Base-by-base conservation (phyloP, 2,329 filamentous ascomycete species). In the Chalaropsis ovoidea region DNA sequence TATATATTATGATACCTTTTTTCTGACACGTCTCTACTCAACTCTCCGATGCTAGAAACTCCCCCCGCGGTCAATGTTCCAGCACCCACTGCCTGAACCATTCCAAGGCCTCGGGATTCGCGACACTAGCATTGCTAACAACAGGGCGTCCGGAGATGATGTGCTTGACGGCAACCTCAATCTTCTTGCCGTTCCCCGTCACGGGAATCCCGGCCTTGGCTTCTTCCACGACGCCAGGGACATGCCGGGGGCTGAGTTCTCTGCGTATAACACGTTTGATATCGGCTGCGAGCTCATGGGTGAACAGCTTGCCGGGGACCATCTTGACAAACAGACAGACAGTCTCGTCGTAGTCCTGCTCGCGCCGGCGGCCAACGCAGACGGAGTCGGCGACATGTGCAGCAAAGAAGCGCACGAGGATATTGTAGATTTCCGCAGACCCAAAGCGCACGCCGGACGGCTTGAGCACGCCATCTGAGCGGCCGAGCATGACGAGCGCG, bases 121-220 rank as follows among this genome's bases (percentile, higher is more conserved):
- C 90, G n/a, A 97, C 92, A 72, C 90, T 95, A 0, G 92, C 91
- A 61, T 90, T 91, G 0, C 90, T 94, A 78, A 91, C 92, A 69
- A 96, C 85, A 63, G 89, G 84, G 75, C 92, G 78, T 0, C 92
- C 93, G 35, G 90, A 95, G 1, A 99, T 77, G 56, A 97, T 96
- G 76, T 96, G 92, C 79, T 97, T 97, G 5, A 97, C 93, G 0
- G 90, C 90, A 61, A 95, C 91, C 75, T 99, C 93, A 67, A 99
- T 90, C 76, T 97, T 99, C 79, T 99, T 99, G 64, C 93, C 93
- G 72, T 99, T 99, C 1, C 86, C 86, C 17, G 94, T 97, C 70
- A 92, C 86, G 0, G 93, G 94, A 19, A 99, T 94, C 45, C 93
- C 91, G 0, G 86, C 79, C 19, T 39, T 8, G 1, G 76, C 85